Conservation (phyloP, 225 moss, liverwort and hornwort genomes). For the Asterella californica region DNA sequence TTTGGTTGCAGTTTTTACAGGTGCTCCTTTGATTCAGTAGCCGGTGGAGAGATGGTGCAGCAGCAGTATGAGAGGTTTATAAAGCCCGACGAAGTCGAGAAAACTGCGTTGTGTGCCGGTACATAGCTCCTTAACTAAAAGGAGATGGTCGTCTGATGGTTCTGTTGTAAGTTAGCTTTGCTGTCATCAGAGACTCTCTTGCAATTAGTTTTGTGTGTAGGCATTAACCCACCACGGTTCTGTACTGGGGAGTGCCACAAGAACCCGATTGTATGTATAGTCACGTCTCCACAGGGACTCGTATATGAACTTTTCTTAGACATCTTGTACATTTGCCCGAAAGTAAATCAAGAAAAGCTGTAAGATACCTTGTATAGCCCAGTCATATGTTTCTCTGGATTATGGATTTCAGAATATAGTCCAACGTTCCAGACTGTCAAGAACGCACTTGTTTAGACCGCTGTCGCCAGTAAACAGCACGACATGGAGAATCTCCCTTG, state of each 20-base stretch:
- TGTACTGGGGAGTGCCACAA: constrained; percentile 1
- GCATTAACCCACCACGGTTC: background rate
- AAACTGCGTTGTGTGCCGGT: background rate
- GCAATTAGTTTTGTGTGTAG: background rate
- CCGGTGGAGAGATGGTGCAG: constrained; percentile 54
- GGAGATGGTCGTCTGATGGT: constrained; percentile 6
- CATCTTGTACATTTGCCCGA: constrained; percentile 1
- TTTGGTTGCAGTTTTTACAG: constrained; percentile 50
- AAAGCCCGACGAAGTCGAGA: constrained; percentile 30
- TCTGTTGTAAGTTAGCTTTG: constrained; percentile 2
- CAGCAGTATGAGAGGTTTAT: constrained; percentile 45
- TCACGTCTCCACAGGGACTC: background rate
- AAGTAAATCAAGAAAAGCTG: constrained; percentile 12
- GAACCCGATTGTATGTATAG: constrained; percentile 4
- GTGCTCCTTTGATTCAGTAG: constrained; percentile 70
- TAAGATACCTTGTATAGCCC: constrained; percentile 25
- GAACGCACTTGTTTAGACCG: constrained; percentile 11
- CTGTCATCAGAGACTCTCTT: background rate
- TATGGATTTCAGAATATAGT: background rate
- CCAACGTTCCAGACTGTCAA: constrained; percentile 6
- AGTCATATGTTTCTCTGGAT: constrained; percentile 13
- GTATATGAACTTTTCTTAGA: background rate
- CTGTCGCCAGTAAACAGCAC: constrained; percentile 12
- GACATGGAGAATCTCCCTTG: background rate
- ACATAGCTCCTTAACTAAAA: background rate